phyloP scores from a whole-genome alignment of 306 rosid species.

The Malus sieversii region DNA sequence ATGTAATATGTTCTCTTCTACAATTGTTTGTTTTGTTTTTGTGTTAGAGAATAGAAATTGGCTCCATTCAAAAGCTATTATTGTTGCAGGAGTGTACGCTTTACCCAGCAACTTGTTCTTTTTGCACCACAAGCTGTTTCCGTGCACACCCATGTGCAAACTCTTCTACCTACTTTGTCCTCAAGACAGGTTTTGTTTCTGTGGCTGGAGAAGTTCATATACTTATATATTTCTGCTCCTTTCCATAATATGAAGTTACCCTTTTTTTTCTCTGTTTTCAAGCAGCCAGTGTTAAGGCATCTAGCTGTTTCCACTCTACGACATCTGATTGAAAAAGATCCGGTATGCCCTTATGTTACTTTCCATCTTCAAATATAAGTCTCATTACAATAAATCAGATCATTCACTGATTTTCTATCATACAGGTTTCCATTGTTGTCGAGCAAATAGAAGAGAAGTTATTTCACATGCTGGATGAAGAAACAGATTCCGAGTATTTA shows the following conservation, averaged over 20 bases:
- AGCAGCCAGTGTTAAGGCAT: slow-evolving; percentile 91
- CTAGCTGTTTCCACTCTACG: slow-evolving; percentile 89
- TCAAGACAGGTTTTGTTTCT: slow-evolving; percentile 62
- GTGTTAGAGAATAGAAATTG: neutral
- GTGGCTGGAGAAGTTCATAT: slow-evolving; percentile 2
- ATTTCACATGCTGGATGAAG: slow-evolving; percentile 95
- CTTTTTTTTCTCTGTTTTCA: neutral
- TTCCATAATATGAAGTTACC: neutral
- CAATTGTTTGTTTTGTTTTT: neutral
- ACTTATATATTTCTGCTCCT: slow-evolving; percentile 14
- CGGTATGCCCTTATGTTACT: slow-evolving; percentile 41
- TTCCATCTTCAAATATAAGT: slow-evolving; percentile 11
- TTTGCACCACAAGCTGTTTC: slow-evolving; percentile 99
- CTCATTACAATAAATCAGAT: slow-evolving; percentile 4
- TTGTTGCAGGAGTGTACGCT: slow-evolving; percentile 80
- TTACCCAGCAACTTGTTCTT: slow-evolving; percentile 94
- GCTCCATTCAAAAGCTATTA: slow-evolving; percentile 1
- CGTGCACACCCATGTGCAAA: slow-evolving; percentile 60
- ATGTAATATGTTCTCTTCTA: slow-evolving; percentile 1
- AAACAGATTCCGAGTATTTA: slow-evolving; percentile 91
- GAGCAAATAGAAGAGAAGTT: slow-evolving; percentile 88
- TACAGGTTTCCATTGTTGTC: slow-evolving; percentile 68
- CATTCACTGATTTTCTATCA: slow-evolving; percentile 26
- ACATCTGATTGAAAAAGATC: slow-evolving; percentile 93
- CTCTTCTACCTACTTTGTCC: slow-evolving; percentile 42